phyloP scores from a whole-genome alignment of 2,329 filamentous ascomycete genomes.

The Neocatenulostroma microsporum region DNA sequence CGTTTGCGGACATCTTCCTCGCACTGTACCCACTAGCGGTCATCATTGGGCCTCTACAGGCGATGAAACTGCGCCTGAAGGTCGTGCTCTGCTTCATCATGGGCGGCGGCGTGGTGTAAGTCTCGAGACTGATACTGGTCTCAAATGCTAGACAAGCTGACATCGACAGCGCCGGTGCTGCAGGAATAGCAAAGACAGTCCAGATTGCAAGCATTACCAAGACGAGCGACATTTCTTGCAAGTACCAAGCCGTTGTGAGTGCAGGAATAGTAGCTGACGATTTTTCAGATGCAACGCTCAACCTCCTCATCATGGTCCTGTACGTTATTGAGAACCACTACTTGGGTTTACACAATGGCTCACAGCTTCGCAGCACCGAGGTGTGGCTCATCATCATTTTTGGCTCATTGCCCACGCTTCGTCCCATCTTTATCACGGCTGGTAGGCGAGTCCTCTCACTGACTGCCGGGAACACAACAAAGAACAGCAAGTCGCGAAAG shows the following conservation, averaged over 20 bases:
- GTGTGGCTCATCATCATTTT: background rate
- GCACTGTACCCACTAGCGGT: constrained; percentile 12
- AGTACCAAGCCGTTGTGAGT: background rate
- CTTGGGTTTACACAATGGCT: background rate
- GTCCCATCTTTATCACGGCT: background rate
- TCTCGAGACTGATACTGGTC: background rate
- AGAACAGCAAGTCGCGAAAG: background rate
- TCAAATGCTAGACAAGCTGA: constrained; percentile 2
- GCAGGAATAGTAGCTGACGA: background rate
- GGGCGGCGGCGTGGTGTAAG: constrained; percentile 10
- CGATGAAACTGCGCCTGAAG: constrained; percentile 9
- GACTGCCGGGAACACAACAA: too few species aligned
- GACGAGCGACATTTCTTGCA: background rate
- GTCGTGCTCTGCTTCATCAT: constrained; percentile 13
- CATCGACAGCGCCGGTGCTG: background rate
- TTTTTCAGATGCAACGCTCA: background rate
- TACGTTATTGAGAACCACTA: background rate
- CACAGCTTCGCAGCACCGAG: background rate
- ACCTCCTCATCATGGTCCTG: background rate
- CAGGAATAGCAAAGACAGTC: background rate
- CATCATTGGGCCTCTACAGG: constrained; percentile 12
- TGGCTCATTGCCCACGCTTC: background rate
- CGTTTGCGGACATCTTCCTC: constrained; percentile 12
- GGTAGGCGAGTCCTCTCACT: background rate
- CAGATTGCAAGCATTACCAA: background rate